These are phyloP conservation scores for Aspergillus novofumigatus DNA, from an alignment of 2,329 filamentous ascomycete genomes.

Conservation along the genomic window DNA sequence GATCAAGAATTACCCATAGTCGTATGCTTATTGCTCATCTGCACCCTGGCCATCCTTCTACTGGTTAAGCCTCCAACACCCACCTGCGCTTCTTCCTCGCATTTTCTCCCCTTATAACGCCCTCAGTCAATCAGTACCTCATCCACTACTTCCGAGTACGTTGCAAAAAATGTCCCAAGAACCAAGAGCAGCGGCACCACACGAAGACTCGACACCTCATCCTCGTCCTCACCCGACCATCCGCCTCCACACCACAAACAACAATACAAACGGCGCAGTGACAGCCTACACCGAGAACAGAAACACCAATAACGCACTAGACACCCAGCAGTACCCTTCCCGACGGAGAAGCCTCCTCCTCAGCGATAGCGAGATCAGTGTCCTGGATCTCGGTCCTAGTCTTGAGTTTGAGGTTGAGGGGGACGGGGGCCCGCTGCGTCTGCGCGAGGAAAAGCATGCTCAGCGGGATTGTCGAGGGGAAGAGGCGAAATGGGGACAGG, in stretches of 20 bases:
- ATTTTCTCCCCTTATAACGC: background rate
- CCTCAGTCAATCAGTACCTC: background rate
- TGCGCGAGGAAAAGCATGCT: background rate
- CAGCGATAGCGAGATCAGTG: conserved; percentile 25
- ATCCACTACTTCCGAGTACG: background rate
- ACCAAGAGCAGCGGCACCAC: background rate
- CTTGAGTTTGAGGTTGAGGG: conserved; percentile 1
- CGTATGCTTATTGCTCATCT: background rate
- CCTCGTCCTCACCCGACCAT: background rate
- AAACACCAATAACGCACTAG: background rate
- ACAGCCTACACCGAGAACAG: background rate
- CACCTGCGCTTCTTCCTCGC: background rate
- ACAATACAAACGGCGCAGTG: background rate
- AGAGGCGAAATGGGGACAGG: background rate
- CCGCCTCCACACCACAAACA: background rate
- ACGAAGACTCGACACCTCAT: background rate
- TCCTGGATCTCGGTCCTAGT: conserved; percentile 22
- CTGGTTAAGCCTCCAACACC: background rate
- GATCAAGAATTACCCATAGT: background rate
- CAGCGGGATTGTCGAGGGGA: background rate
- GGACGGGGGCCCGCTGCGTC: background rate
- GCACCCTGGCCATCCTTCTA: background rate
- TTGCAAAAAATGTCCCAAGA: background rate
- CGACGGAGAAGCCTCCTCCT: conserved; percentile 4
- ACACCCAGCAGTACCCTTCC: background rate